Evolutionary conservation across 768 basidiomycete species (phyloP), one percentile per base, ranked within the genome.

Genomic region (Pleurotus platypus): DNA sequence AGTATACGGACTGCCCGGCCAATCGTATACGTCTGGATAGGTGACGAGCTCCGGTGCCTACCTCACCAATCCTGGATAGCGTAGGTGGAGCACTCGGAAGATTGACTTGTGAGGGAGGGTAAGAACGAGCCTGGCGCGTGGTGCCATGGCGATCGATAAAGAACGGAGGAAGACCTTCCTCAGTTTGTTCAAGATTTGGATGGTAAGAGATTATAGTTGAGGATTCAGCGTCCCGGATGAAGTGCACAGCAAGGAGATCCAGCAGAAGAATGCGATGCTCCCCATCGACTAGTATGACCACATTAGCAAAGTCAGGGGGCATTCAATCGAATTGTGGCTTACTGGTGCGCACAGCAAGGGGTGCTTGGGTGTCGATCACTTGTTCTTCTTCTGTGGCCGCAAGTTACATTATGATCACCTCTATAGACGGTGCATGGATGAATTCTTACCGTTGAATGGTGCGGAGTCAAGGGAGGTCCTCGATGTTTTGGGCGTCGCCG

Each of bases 161-260:
- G 11, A 20, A 18, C 5, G 20, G 5, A 40, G 51, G 51, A 12
- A 40, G 39, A 1, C 51, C 51, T 18, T 42, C 51, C 2, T 54
- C 51, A 6, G 39, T 54, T 13, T 54, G 51, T 11, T 39, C 51
- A 16, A 15, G 38, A 15, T 61, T 69, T 12, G 78, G 77, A 60
- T 82, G 80, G 55, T 75, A 83, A 8, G 78, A 79, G 12, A 83
- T 76, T 38, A 83, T 76, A 2, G 78, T 81, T 59, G 72, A 81
- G 4, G 74, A 72, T 9, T 76, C 69, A 20, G 67, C 60, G 38
- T 72, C 72, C 16, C 79, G 78, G 50, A 81, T 72, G 3, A 80
- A 68, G 60, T 82, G 80, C 5, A 83, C 71, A 6, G 79, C 74
- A 1, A 82, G 68, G 7, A 81, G 66, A 57, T 83, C 80, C 35